Percentiles rank a stretch among this genome's conserved stretches.
Evolutionary conservation across 73 alveolate genomes (phyloP).

Genomic region (Effrenium voratum): DNA sequence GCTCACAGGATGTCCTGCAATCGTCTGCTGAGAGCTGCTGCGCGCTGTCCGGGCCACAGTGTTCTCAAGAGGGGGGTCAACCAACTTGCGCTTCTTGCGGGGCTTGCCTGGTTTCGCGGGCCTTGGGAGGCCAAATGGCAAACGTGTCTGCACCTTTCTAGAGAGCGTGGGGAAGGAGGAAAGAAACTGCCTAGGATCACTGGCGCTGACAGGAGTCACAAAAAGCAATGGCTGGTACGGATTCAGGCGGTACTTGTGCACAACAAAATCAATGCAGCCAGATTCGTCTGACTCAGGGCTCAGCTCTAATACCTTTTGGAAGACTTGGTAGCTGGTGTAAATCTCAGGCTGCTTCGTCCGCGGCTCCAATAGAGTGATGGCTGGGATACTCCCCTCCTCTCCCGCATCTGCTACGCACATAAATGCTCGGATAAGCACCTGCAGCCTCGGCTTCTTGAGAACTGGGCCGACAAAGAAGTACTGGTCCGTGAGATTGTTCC

Average conservation of each 20-base stretch:
- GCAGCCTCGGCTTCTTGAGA: neutral
- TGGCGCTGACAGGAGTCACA: neutral
- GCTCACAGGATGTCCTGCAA: no score
- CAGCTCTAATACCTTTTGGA: neutral
- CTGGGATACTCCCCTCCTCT: neutral
- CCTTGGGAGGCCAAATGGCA: slow-evolving; percentile 44
- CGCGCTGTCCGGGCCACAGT: no score
- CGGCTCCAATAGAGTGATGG: neutral
- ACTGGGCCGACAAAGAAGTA: neutral
- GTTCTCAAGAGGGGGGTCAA: no score
- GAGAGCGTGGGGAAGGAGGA: no score
- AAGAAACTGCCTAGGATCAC: neutral
- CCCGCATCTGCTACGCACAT: neutral
- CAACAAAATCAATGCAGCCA: neutral
- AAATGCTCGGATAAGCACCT: neutral
- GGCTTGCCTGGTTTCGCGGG: no score
- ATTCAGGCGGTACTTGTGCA: neutral
- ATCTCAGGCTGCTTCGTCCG: neutral
- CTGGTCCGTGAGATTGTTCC: no score
- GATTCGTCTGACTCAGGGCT: neutral
- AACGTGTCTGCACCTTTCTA: neutral
- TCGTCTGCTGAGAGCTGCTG: no score
- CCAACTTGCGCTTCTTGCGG: no score
- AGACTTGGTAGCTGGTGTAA: neutral
- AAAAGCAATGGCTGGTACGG: neutral